Evolutionary conservation across 805 yeast genomes (phyloP).

Genomic region (Kazachstania martiniae): DNA sequence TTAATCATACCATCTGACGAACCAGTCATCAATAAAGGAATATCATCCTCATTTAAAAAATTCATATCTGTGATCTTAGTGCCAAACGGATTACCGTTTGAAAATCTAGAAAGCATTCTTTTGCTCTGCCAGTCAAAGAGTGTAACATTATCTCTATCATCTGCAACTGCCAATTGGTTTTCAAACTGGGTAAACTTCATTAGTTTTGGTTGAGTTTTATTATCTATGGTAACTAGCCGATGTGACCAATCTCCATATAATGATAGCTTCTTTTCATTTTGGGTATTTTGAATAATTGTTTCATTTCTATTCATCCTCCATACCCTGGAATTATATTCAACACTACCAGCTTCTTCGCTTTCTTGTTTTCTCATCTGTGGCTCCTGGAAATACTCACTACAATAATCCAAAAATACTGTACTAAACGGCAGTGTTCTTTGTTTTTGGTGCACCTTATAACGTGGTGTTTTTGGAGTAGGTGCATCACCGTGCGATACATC

Average conservation of each 20-base stretch:
- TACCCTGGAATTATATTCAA: conserved; percentile 64
- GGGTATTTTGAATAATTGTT: conserved; percentile 75
- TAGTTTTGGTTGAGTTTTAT: conserved; percentile 69
- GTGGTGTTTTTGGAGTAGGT: conserved; percentile 47
- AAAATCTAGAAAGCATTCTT: conserved; percentile 52
- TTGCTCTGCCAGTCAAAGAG: conserved; percentile 81
- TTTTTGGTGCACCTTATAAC: conserved; percentile 30
- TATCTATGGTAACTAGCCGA: conserved; percentile 46
- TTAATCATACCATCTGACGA: conserved; percentile 92
- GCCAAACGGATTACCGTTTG: conserved; percentile 78
- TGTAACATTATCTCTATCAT: conserved; percentile 71
- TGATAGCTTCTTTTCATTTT: conserved; percentile 76
- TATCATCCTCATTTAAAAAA: conserved; percentile 85
- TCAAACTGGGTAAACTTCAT: conserved; percentile 86
- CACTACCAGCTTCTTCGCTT: conserved; percentile 84
- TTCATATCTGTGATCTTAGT: conserved; percentile 81
- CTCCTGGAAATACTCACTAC: conserved; percentile 87
- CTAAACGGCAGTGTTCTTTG: conserved; percentile 37
- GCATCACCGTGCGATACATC: conserved; percentile 32
- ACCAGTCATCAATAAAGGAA: conserved; percentile 75
- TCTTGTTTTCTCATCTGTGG: conserved; percentile 86
- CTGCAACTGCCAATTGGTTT: conserved; percentile 64
- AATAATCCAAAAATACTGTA: conserved; percentile 61
- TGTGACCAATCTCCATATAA: conserved; percentile 79
- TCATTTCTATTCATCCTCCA: conserved; percentile 93